Evolutionary conservation across 2,329 filamentous ascomycete species (phyloP), one percentile per base, ranked within the genome.

Genomic region (Aspergillus puulaauensis): DNA sequence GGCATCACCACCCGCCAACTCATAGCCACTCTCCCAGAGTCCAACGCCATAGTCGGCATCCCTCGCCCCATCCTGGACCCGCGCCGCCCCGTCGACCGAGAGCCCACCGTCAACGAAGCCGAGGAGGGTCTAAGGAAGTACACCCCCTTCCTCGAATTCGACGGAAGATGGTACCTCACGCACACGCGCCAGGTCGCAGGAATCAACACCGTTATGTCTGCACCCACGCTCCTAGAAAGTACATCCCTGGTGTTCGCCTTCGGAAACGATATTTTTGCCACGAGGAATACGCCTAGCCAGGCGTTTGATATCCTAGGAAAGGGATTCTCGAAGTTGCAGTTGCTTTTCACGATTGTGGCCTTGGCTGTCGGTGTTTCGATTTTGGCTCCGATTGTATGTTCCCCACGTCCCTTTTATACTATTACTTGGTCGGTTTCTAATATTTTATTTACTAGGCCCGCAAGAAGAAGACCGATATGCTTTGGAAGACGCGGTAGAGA

Each of bases 241-340:
- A 98, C 95, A 1, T 93, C 90, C 67, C 74, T 98, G 55, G 83
- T 99, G 12, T 89, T 97, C 68, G 92, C 91, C 0, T 96, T 90
- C 68, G 95, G 95, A 3, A 71, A 75, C 6, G 95, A 99, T 72
- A 79, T 98, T 2, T 99, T 96, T 64, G 92, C 90, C 14, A 93
- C 92, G 1, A 82, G 92, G 52, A 85, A 96, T 11, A 86, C 89
- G n/a, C 95, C 95, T 1, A 96, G 91, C 74, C 86, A 90, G 66
- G 84, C 90, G 15, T 99, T 99, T 74, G 95, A 99, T 77, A 86
- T 98, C 43, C 79, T 99, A 15, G 95, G 92, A 61, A 95, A 92
- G 76, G 90, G 91, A 2, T 99, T 99, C 75, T 95, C 93, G 72
- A 97, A 96, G 80, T 71, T 92, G 56, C 90, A 92, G 66, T 84